These are phyloP conservation scores for Mariannaea sp. DNA, from an alignment of 2,329 filamentous ascomycete genomes.

Conservation along the genomic window DNA sequence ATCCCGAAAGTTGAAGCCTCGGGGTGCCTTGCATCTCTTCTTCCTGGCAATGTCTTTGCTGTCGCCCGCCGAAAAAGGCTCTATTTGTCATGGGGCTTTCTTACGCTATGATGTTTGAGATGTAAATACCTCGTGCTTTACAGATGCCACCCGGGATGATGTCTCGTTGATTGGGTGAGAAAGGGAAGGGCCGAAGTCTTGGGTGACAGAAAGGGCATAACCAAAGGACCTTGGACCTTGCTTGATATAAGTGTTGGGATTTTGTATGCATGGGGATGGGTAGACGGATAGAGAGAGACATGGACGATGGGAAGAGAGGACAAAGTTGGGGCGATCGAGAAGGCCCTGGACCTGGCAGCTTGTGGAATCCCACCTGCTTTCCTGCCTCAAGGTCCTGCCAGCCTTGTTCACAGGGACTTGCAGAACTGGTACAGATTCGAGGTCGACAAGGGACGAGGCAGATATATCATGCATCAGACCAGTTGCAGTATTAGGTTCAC, in stretches of 20 bases:
- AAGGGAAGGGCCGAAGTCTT: not conserved
- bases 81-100: constrained; percentile 3
- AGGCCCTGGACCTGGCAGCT: constrained; percentile 10
- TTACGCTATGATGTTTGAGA: not conserved
- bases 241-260: not conserved
- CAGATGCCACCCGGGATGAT: constrained; percentile 12
- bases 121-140: not conserved
- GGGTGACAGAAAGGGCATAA: not conserved
- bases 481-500: constrained; percentile 7
- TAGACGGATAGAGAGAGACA: not conserved
- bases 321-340: not conserved
- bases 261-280: not conserved
- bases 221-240: not conserved
- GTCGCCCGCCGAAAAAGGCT: constrained; percentile 9
- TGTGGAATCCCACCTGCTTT: constrained; percentile 14
- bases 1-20: constrained; percentile 16
- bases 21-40: constrained; percentile 24
- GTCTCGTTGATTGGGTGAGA: constrained; percentile 6
- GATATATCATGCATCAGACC: not conserved
- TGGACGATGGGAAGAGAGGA: not conserved
- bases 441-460: not conserved
- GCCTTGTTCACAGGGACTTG: constrained; percentile 10
- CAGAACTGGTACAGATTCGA: constrained; percentile 13
- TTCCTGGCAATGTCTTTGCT: constrained; percentile 12
- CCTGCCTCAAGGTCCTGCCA: not conserved